These are phyloP conservation scores for Paraphaeosphaeria sporulosa DNA, from an alignment of 2,329 filamentous ascomycete species.

Conservation along the genomic window DNA sequence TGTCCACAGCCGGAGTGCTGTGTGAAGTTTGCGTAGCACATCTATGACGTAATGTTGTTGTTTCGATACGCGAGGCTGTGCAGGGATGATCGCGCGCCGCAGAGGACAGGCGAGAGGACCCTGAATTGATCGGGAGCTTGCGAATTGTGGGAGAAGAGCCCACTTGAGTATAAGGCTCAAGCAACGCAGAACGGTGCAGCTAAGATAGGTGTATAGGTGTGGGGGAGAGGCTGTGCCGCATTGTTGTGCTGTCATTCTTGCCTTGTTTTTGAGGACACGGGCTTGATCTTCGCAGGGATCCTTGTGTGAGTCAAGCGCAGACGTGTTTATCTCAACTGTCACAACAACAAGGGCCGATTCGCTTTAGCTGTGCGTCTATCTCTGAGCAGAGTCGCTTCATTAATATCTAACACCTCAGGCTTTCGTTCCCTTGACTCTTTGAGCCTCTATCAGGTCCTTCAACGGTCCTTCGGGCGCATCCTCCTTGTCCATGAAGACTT, in stretches of 20 bases:
- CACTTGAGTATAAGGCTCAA: not conserved
- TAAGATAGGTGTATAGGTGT: not conserved
- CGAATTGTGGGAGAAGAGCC: not conserved
- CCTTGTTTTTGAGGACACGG: conserved; percentile 8
- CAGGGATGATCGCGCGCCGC: conserved; percentile 4
- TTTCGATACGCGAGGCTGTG: conserved; percentile 5
- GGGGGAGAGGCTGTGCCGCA: not conserved
- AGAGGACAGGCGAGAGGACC: conserved; percentile 4
- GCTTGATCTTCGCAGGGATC: conserved; percentile 9
- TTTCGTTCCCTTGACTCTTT: conserved; percentile 3
- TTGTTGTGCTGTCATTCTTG: not conserved
- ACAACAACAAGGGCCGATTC: not conserved
- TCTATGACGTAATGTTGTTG: conserved; percentile 11
- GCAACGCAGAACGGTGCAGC: not conserved
- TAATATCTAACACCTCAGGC: not conserved
- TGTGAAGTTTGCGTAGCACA: conserved; percentile 13
- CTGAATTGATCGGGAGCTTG: not conserved
- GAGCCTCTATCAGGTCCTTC: conserved; percentile 9
- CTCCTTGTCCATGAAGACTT: conserved; percentile 49
- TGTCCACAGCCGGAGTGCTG: conserved; percentile 11
- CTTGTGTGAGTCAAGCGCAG: conserved; percentile 1
- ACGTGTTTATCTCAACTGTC: conserved; percentile 1
- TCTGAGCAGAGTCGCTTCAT: not conserved
- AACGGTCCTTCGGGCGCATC: conserved; percentile 23
- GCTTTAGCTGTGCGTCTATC: not conserved